Evolutionary conservation across 768 basidiomycete species (phyloP), one percentile per base, ranked within the genome.

Genomic region (Mycena pura): DNA sequence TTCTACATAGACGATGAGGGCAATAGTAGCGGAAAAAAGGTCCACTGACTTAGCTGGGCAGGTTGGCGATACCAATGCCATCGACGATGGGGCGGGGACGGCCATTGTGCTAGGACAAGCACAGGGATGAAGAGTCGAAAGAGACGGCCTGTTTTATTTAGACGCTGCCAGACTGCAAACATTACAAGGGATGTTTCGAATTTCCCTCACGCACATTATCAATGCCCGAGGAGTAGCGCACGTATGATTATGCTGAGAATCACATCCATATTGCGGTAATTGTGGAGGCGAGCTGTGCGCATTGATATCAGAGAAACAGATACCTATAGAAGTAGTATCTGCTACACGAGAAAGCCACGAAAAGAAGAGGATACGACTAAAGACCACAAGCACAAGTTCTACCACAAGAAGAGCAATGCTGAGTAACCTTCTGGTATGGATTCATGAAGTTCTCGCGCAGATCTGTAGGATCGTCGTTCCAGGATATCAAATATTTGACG

Each of bases 31-130:
- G 50, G 41, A 31, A 5, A 17, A 21, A 63, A 14, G 62, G 13
- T 13, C 9, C 8, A 72, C n/a, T n/a, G n/a, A 95, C 95, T 87
- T 99, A 96, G 84, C 98, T 99, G 49, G 96, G 97, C 68, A 99
- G 84, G 82, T 98, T 98, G 73, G 94, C 92, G 72, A 96, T 95
- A 66, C 94, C 94, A 76, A 95, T 93, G 64, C 93, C 92, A 76
- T 92, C 91, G 62, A 82, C 82, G 57, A 80, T 67, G 66, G 82
- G 50, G 79, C 66, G 57, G 75, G 74, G 66, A 76, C 71, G 67
- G 83, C 74, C 83, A 84, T 84, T 70, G 65, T 75, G 69, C 60
- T 64, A 55, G 61, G 52, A 39, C n/a, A 44, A 60, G 49, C 44
- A 62, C 19, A 25, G 7, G 19, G 34, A 47, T 24, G 38, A 41